phyloP scores from a whole-genome alignment of 2,329 filamentous ascomycete genomes.

The Fusarium phyllophilum region DNA sequence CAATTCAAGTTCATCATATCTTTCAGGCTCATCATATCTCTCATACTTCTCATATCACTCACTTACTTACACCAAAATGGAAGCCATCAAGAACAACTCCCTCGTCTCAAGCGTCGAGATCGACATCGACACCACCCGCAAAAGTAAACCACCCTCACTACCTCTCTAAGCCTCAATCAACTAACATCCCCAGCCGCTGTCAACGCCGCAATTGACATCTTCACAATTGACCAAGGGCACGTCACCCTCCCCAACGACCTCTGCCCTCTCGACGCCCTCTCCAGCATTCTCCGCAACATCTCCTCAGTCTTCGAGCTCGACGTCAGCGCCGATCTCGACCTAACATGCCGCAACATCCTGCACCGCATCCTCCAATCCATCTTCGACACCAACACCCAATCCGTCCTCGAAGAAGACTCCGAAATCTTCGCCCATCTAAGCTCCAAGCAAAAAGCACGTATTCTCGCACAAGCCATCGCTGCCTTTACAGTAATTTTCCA shows the following conservation, averaged over 20 bases:
- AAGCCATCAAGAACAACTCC: slow-evolving; percentile 37
- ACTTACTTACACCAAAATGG: slow-evolving; percentile 32
- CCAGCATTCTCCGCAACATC: slow-evolving; percentile 36
- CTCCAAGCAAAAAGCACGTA: slow-evolving; percentile 39
- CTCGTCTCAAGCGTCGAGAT: slow-evolving; percentile 31
- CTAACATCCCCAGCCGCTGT: slow-evolving; percentile 40
- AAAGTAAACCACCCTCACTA: slow-evolving; percentile 14
- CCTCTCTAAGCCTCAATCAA: not conserved
- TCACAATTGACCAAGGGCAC: slow-evolving; percentile 38
- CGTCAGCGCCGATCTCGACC: slow-evolving; percentile 36
- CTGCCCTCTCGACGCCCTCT: slow-evolving; percentile 41
- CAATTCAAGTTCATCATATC: not conserved
- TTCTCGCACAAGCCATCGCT: slow-evolving; percentile 43
- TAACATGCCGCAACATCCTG: slow-evolving; percentile 40
- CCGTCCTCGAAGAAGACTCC: slow-evolving; percentile 41
- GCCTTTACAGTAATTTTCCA: slow-evolving; percentile 39
- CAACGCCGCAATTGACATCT: slow-evolving; percentile 36
- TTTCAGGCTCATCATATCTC: not conserved
- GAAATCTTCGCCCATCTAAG: slow-evolving; percentile 41
- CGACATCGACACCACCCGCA: slow-evolving; percentile 15
- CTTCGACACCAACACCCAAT: slow-evolving; percentile 43
- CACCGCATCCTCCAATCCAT: slow-evolving; percentile 44
- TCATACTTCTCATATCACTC: not conserved
- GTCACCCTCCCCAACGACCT: slow-evolving; percentile 36
- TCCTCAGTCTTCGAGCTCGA: slow-evolving; percentile 39